phyloP scores from a whole-genome alignment of 2,329 filamentous ascomycete species.

The Geoglossum cookeanum region DNA sequence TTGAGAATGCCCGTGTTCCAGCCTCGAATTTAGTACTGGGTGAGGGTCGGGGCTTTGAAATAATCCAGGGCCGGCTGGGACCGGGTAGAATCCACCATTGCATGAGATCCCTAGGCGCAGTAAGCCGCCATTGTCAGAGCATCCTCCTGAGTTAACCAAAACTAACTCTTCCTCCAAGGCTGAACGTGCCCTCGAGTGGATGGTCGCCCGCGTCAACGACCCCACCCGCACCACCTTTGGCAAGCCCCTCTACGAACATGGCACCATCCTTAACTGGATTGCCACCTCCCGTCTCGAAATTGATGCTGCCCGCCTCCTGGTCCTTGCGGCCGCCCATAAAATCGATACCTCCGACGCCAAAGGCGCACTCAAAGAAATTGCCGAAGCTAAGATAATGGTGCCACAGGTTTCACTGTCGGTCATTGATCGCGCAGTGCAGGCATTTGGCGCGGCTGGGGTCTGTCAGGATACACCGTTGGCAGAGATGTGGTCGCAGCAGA shows the following conservation, averaged over 20 bases:
- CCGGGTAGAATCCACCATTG: conserved; percentile 95
- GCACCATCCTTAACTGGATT: conserved; percentile 88
- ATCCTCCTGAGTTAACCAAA: neutral
- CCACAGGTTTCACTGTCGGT: conserved; percentile 66
- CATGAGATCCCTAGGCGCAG: conserved; percentile 82
- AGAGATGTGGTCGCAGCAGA: conserved; percentile 58
- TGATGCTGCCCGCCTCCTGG: conserved; percentile 71
- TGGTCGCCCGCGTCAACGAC: conserved; percentile 89
- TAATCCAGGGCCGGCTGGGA: conserved; percentile 90
- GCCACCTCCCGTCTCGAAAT: conserved; percentile 86
- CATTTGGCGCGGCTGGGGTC: conserved; percentile 78
- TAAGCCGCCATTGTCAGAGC: conserved; percentile 20
- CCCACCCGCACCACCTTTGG: conserved; percentile 79
- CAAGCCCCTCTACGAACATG: conserved; percentile 70
- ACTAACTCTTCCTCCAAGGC: conserved; percentile 27
- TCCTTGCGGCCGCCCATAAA: conserved; percentile 85
- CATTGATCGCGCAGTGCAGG: conserved; percentile 87
- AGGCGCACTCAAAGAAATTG: conserved; percentile 78
- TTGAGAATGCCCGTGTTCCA: conserved; percentile 79
- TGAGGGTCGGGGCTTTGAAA: conserved; percentile 88
- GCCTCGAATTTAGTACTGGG: conserved; percentile 71
- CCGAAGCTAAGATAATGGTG: conserved; percentile 83
- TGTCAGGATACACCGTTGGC: conserved; percentile 89
- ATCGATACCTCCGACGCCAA: conserved; percentile 86
- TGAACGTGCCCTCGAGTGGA: conserved; percentile 82